A percentile compares a stretch with the other conserved stretches of the same genome.
These are phyloP conservation scores for Fusarium staphyleae DNA, from an alignment of 2,329 filamentous ascomycete species.

Conservation along the genomic window DNA sequence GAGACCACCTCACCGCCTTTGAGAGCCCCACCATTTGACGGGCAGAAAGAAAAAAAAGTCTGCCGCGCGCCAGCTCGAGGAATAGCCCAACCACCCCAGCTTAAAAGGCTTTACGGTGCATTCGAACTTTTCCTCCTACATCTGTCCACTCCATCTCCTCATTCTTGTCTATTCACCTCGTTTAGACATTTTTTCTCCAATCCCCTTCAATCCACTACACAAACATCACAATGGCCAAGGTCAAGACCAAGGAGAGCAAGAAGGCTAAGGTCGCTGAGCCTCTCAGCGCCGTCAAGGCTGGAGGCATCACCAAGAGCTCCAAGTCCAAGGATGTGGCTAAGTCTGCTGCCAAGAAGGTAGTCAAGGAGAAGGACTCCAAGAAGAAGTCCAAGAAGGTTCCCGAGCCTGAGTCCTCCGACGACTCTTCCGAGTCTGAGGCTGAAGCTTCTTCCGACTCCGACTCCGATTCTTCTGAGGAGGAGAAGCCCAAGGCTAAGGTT, in stretches of 20 bases:
- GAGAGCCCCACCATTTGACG: slow-evolving; percentile 44
- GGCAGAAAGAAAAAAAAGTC: slow-evolving; percentile 44
- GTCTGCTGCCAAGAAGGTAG: slow-evolving; percentile 60
- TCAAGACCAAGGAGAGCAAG: slow-evolving; percentile 65
- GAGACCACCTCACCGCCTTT: slow-evolving; percentile 46
- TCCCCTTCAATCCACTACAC: slow-evolving; percentile 17
- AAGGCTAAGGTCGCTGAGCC: slow-evolving; percentile 61
- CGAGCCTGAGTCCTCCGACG: slow-evolving; percentile 51
- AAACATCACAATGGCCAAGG: slow-evolving; percentile 66
- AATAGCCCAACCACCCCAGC: slow-evolving; percentile 36
- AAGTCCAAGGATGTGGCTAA: slow-evolving; percentile 74
- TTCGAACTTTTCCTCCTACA: slow-evolving; percentile 22
- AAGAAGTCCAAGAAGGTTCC: slow-evolving; percentile 55
- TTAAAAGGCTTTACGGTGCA: slow-evolving; percentile 32
- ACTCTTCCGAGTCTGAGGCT: slow-evolving; percentile 50
- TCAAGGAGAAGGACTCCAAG: slow-evolving; percentile 56
- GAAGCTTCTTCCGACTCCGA: slow-evolving; percentile 42
- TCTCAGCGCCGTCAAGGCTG: slow-evolving; percentile 67
- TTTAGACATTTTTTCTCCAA: slow-evolving; percentile 10
- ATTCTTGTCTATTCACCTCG: slow-evolving; percentile 13
- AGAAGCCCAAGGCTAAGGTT: slow-evolving; percentile 46
- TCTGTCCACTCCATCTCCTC: slow-evolving; percentile 33
- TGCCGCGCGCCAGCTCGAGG: slow-evolving; percentile 26
- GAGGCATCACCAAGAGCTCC: slow-evolving; percentile 72
- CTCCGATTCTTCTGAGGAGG: slow-evolving; percentile 48